phyloP scores from a whole-genome alignment of 2,329 filamentous ascomycete genomes.

The Sarocladium brachiariae region DNA sequence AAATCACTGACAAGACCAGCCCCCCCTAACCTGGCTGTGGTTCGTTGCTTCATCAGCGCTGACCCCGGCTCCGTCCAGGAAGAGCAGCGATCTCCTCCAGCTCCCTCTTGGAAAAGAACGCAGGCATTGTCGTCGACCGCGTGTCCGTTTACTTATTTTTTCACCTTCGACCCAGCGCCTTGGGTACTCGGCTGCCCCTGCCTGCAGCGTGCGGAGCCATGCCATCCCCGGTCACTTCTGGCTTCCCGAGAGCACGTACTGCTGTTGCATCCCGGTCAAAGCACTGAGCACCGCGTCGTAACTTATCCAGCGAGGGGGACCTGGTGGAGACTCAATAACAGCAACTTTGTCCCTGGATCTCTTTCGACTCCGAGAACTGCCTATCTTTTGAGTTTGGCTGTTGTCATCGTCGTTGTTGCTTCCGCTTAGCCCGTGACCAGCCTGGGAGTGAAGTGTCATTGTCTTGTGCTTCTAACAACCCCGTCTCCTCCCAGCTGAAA shows the following conservation, averaged over 20 bases:
- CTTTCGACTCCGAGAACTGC: background rate
- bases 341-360: constrained; percentile 9
- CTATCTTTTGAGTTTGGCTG: constrained; percentile 2
- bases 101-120: background rate
- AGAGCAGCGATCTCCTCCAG: constrained; percentile 6
- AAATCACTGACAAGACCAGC: background rate
- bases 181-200: constrained; percentile 5
- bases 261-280: constrained; percentile 1
- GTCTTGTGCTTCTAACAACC: background rate
- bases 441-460: too few relatives aligned
- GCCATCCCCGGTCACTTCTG: background rate
- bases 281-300: constrained; percentile 2
- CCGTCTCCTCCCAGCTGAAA: background rate
- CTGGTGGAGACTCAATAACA: constrained; percentile 4
- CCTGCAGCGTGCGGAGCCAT: constrained; percentile 1
- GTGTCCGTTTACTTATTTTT: background rate
- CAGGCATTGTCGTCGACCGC: constrained; percentile 2
- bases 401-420: background rate
- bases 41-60: background rate
- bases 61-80: background rate
- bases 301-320: background rate
- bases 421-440: too few relatives aligned
- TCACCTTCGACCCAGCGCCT: constrained; percentile 4
- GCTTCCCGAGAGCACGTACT: background rate
- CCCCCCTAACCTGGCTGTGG: background rate